Conservation (phyloP, 768 basidiomycete species). For the Lentinus tigrinus region DNA sequence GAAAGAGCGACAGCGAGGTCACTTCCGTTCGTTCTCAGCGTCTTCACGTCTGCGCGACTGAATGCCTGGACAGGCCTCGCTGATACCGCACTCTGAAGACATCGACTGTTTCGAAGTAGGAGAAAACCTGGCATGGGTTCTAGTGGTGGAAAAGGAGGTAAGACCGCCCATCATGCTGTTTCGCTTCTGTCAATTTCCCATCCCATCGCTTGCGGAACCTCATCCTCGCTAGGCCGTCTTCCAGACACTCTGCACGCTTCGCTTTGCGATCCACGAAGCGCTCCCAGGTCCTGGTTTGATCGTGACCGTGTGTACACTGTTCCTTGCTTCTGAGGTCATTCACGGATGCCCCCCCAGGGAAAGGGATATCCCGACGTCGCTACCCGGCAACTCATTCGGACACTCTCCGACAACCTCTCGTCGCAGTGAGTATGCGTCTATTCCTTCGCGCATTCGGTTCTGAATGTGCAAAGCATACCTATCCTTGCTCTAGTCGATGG, state of each 20-base stretch:
- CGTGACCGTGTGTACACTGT: slow-evolving; percentile 57
- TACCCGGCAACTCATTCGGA: slow-evolving; percentile 80
- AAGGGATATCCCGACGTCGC: slow-evolving; percentile 97
- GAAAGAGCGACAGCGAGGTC: slow-evolving; percentile 60
- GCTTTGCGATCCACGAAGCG: slow-evolving; percentile 46
- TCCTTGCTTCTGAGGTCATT: background rate
- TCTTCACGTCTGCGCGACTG: background rate
- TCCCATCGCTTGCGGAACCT: background rate
- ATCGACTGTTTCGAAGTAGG: slow-evolving; percentile 60
- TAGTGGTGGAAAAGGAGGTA: slow-evolving; percentile 95
- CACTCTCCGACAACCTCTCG: slow-evolving; percentile 66
- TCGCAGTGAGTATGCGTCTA: slow-evolving; percentile 40
- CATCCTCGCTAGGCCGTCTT: slow-evolving; percentile 76
- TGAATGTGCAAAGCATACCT: slow-evolving; percentile 54
- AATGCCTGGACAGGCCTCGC: slow-evolving; percentile 49
- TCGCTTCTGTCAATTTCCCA: background rate
- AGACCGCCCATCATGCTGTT: slow-evolving; percentile 1
- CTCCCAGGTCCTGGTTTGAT: slow-evolving; percentile 69
- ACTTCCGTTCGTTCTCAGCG: background rate
- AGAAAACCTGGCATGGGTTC: slow-evolving; percentile 66
- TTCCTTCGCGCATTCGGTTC: background rate
- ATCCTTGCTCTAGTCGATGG: slow-evolving; percentile 83
- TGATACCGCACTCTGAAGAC: slow-evolving; percentile 78
- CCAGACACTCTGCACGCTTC: slow-evolving; percentile 70
- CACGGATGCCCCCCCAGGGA: slow-evolving; percentile 52